phyloP scores from a whole-genome alignment of 768 basidiomycete genomes.

The Russula sp. region DNA sequence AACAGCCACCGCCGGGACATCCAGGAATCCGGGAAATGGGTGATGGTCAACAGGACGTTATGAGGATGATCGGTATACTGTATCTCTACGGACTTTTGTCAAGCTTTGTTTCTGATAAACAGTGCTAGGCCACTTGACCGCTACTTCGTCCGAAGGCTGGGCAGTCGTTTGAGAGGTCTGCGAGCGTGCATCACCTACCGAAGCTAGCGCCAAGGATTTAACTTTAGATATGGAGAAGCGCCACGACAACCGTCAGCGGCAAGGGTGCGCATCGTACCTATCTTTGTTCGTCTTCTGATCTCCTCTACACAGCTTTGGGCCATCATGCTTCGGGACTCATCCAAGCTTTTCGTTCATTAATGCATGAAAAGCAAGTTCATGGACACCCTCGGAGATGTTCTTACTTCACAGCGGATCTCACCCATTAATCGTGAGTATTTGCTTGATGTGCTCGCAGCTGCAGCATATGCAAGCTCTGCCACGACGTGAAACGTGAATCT shows the following conservation, averaged over 20 bases:
- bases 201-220: constrained; percentile 60
- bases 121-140: constrained; percentile 58
- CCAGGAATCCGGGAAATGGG: constrained; percentile 32
- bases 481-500: constrained; percentile 32
- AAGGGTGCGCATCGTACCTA: constrained; percentile 10
- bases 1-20: constrained; percentile 39
- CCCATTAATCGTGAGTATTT: constrained; percentile 79
- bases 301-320: constrained; percentile 63
- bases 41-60: constrained; percentile 47
- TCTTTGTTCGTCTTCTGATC: not conserved
- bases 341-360: constrained; percentile 63
- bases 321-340: constrained; percentile 80
- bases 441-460: constrained; percentile 75
- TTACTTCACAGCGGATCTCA: constrained; percentile 54
- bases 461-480: constrained; percentile 58
- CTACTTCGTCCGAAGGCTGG: constrained; percentile 80
- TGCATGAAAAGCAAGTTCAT: constrained; percentile 72
- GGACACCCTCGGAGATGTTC: constrained; percentile 69
- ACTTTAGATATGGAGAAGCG: constrained; percentile 21
- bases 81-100: not conserved
- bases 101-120: not conserved
- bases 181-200: constrained; percentile 69
- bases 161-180: constrained; percentile 77
- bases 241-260: constrained; percentile 24
- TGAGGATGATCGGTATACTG: constrained; percentile 59